A percentile compares a stretch with the other conserved stretches of the same genome.
Conservation (phyloP, 2,329 filamentous ascomycete genomes). For the Cyphellophora europaea region DNA sequence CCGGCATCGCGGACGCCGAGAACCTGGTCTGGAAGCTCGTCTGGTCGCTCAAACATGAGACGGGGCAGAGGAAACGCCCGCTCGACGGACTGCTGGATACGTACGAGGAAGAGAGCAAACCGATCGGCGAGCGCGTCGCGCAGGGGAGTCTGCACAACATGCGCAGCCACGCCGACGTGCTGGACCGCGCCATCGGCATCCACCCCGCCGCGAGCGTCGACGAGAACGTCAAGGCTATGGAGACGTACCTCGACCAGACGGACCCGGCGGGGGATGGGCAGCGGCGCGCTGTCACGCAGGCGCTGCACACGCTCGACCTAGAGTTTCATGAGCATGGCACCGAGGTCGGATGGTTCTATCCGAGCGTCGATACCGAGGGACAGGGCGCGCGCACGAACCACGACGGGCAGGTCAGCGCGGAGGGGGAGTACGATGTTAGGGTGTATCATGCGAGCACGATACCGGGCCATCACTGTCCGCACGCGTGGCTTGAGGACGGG, state of each 20-base stretch:
- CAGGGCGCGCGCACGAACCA: slow-evolving; percentile 16
- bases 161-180: slow-evolving; percentile 19
- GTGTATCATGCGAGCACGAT: slow-evolving; percentile 20
- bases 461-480: slow-evolving; percentile 25
- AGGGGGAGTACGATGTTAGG: slow-evolving; percentile 13
- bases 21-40: slow-evolving; percentile 15
- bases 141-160: slow-evolving; percentile 23
- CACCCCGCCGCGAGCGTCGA: slow-evolving; percentile 11
- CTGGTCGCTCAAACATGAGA: background rate
- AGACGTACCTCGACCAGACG: slow-evolving; percentile 18
- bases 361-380: slow-evolving; percentile 14
- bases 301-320: slow-evolving; percentile 21
- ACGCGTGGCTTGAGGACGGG: slow-evolving; percentile 21
- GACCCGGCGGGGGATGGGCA: slow-evolving; percentile 15
- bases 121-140: slow-evolving; percentile 22
- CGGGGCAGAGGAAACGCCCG: background rate
- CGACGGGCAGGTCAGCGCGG: slow-evolving; percentile 16
- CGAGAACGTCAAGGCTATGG: slow-evolving; percentile 19
- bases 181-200: slow-evolving; percentile 26
- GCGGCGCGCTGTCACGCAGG: slow-evolving; percentile 18
- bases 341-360: slow-evolving; percentile 29
- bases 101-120: slow-evolving; percentile 24
- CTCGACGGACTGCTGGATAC: slow-evolving; percentile 19
- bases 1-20: slow-evolving; percentile 13
- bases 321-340: slow-evolving; percentile 26